phyloP scores from a whole-genome alignment of 2,329 filamentous ascomycete species.

The Neonectria faginata region DNA sequence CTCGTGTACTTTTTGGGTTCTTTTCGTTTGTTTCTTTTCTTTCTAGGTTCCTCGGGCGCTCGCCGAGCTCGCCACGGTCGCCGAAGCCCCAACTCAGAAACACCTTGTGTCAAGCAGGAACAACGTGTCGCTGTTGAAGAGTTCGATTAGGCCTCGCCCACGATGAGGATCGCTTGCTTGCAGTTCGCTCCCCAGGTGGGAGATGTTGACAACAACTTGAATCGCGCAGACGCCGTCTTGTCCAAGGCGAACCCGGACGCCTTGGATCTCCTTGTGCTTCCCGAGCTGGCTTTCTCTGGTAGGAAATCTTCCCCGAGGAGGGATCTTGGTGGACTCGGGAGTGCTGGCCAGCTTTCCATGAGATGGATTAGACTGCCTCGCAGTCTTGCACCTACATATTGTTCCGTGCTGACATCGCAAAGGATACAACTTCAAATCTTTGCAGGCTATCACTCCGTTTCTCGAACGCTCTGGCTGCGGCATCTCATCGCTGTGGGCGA shows the following conservation, averaged over 20 bases:
- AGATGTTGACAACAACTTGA: conserved; percentile 73
- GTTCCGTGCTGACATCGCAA: conserved; percentile 25
- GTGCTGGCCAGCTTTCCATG: not conserved
- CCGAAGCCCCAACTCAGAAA: not conserved
- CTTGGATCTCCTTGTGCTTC: conserved; percentile 79
- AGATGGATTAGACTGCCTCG: not conserved
- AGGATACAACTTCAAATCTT: conserved; percentile 83
- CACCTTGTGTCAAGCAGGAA: too few species aligned
- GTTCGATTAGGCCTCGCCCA: conserved; percentile 28
- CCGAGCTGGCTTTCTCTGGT: conserved; percentile 83
- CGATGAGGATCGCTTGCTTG: conserved; percentile 76
- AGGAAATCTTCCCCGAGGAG: conserved; percentile 36
- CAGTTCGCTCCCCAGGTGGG: conserved; percentile 80
- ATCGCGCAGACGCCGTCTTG: conserved; percentile 60
- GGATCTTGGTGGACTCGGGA: not conserved
- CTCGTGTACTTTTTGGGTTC: not conserved
- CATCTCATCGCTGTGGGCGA: conserved; percentile 78
- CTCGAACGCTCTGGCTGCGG: conserved; percentile 76
- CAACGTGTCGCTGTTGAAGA: conserved; percentile 23
- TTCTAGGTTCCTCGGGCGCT: not conserved
- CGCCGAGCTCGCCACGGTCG: not conserved
- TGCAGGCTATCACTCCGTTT: conserved; percentile 74
- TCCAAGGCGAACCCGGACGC: conserved; percentile 61
- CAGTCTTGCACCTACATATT: not conserved
- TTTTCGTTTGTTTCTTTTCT: not conserved